Conservation (phyloP, 2,329 filamentous ascomycete genomes). For the Rhinocladiella mackenziei region DNA sequence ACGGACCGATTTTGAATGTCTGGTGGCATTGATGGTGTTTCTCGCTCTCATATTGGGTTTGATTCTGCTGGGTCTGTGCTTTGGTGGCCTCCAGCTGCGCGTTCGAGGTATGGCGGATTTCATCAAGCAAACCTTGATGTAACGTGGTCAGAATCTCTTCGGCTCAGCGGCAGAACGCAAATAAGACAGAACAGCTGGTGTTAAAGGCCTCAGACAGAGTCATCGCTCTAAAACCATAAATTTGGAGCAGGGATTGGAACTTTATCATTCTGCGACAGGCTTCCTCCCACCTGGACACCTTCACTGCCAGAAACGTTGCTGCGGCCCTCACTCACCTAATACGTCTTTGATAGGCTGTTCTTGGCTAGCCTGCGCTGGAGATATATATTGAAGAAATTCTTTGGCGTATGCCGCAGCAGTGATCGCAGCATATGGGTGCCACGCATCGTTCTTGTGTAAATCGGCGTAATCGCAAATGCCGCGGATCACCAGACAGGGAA, state of each 20-base stretch:
- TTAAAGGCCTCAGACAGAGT: too few species aligned
- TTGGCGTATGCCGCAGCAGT: constrained; percentile 1
- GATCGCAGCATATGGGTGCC: constrained; percentile 14
- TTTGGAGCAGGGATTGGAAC: too few species aligned
- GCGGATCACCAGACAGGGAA: constrained; percentile 1
- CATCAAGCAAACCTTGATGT: too few species aligned
- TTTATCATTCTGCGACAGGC: too few species aligned
- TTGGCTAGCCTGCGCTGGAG: not conserved
- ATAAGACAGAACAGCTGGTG: too few species aligned
- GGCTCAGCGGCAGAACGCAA: too few species aligned
- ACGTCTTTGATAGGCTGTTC: not conserved
- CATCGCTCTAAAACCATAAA: too few species aligned
- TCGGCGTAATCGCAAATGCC: constrained; percentile 12
- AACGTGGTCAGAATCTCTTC: too few species aligned
- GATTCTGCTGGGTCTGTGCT: not conserved
- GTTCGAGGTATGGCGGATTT: too few species aligned
- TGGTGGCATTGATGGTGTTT: not conserved
- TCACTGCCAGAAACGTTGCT: not conserved
- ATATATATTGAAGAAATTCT: constrained; percentile 1
- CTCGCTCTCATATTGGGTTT: not conserved
- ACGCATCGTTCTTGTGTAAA: constrained; percentile 13
- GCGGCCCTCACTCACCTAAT: not conserved
- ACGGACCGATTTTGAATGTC: constrained; percentile 22
- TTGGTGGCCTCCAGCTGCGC: not conserved
- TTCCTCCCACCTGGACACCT: not conserved